Percentiles rank a stretch among this genome's conserved stretches.
These are phyloP conservation scores for Sporothrix variecibatus DNA, from an alignment of 2,329 filamentous ascomycete species.

Conservation along the genomic window DNA sequence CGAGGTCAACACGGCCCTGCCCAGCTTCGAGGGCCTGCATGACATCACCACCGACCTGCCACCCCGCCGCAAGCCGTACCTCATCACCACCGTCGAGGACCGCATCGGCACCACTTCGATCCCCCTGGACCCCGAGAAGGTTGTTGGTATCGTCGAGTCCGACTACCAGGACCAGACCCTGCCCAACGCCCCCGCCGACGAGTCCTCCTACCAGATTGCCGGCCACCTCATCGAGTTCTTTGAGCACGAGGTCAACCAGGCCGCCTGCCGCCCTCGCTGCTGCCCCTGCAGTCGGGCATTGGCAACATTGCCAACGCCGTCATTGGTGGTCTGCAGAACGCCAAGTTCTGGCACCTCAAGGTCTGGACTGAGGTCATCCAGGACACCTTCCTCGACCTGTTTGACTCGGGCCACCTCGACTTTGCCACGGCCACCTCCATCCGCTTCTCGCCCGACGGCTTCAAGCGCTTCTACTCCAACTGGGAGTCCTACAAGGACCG, in stretches of 20 bases:
- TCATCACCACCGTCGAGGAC: constrained; percentile 83
- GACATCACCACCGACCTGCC: constrained; percentile 87
- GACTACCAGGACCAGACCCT: constrained; percentile 77
- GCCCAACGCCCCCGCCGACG: constrained; percentile 77
- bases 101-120: constrained; percentile 82
- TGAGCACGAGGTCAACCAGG: constrained; percentile 78
- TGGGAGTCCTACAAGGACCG: constrained; percentile 80
- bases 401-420: constrained; percentile 83
- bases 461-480: constrained; percentile 85
- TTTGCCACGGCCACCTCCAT: constrained; percentile 89
- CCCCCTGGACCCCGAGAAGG: constrained; percentile 77
- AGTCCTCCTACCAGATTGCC: constrained; percentile 70
- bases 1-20: constrained; percentile 85
- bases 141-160: constrained; percentile 81
- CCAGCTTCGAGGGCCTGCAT: constrained; percentile 84
- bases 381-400: constrained; percentile 89
- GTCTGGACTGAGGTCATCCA: constrained; percentile 95
- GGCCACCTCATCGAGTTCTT: constrained; percentile 77
- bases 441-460: constrained; percentile 87
- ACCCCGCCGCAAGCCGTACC: constrained; percentile 77
- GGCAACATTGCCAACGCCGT: constrained; percentile 94
- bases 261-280: constrained; percentile 72
- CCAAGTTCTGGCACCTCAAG: constrained; percentile 83
- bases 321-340: constrained; percentile 76
- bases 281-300: constrained; percentile 68